These are phyloP conservation scores for Blastomyces percursus DNA, from an alignment of 2,329 filamentous ascomycete genomes.

Conservation along the genomic window DNA sequence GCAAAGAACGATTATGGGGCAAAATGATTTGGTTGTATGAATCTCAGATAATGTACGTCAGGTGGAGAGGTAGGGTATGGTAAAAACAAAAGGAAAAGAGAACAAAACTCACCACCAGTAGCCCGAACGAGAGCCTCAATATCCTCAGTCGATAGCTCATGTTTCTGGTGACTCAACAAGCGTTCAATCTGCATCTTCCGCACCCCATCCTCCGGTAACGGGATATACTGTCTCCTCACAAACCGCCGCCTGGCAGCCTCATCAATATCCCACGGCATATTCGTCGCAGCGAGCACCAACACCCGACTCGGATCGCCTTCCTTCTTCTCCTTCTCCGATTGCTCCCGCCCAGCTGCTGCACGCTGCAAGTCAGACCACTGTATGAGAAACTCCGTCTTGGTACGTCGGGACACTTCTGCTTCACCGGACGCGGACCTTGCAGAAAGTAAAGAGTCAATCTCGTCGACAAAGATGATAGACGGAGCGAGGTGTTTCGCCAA, in stretches of 20 bases:
- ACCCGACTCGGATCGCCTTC: slow-evolving; percentile 77
- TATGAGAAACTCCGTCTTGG: slow-evolving; percentile 96
- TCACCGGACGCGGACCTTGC: slow-evolving; percentile 67
- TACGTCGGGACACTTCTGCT: slow-evolving; percentile 82
- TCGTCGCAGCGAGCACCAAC: slow-evolving; percentile 87
- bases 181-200: slow-evolving; percentile 67
- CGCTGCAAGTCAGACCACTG: slow-evolving; percentile 93
- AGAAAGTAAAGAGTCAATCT: slow-evolving; percentile 89
- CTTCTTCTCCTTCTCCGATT: slow-evolving; percentile 50
- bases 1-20: not conserved
- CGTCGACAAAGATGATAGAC: slow-evolving; percentile 96
- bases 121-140: slow-evolving; percentile 62
- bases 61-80: not conserved
- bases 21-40: too few relatives aligned
- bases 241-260: slow-evolving; percentile 86
- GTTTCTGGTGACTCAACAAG: slow-evolving; percentile 77
- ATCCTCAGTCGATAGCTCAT: slow-evolving; percentile 60
- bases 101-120: slow-evolving; percentile 60
- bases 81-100: not conserved
- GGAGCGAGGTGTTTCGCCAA: slow-evolving; percentile 83
- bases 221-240: slow-evolving; percentile 90
- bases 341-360: slow-evolving; percentile 76
- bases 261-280: slow-evolving; percentile 95
- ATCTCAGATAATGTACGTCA: not conserved
- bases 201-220: slow-evolving; percentile 75